A percentile compares a stretch with the other conserved stretches of the same genome.
Evolutionary conservation across 768 basidiomycete species (phyloP).

Genomic region (Postia placenta): DNA sequence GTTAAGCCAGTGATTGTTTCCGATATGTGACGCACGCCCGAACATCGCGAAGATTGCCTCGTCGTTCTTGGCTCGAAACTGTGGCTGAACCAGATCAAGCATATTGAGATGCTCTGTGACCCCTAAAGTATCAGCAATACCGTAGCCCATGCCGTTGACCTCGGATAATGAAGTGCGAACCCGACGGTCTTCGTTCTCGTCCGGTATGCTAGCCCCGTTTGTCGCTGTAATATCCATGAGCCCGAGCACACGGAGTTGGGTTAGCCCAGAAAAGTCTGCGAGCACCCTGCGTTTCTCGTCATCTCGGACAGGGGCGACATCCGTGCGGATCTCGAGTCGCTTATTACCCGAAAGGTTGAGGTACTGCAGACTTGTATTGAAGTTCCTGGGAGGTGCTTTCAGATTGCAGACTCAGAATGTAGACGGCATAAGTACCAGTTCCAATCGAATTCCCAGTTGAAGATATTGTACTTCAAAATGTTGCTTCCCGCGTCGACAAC

Average conservation of each 20-base stretch:
- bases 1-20: slow-evolving; percentile 61
- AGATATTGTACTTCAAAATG: slow-evolving; percentile 91
- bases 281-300: slow-evolving; percentile 26
- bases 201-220: slow-evolving; percentile 58
- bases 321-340: slow-evolving; percentile 89
- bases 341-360: slow-evolving; percentile 98
- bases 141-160: slow-evolving; percentile 90
- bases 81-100: slow-evolving; percentile 87
- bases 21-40: slow-evolving; percentile 60
- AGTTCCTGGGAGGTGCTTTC: slow-evolving; percentile 68
- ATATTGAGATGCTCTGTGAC: slow-evolving; percentile 73
- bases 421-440: slow-evolving; percentile 69
- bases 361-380: slow-evolving; percentile 88
- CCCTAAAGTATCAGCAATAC: slow-evolving; percentile 91
- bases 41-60: slow-evolving; percentile 97
- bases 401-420: not conserved
- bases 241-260: slow-evolving; percentile 83
- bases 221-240: slow-evolving; percentile 89
- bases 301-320: slow-evolving; percentile 27
- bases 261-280: slow-evolving; percentile 77
- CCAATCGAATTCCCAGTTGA: slow-evolving; percentile 99
- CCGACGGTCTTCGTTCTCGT: slow-evolving; percentile 83
- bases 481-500: slow-evolving; percentile 94
- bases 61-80: slow-evolving; percentile 68
- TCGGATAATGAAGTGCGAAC: slow-evolving; percentile 88